Conservation (phyloP, 345 rosid genomes). For the Geranium brycei region DNA sequence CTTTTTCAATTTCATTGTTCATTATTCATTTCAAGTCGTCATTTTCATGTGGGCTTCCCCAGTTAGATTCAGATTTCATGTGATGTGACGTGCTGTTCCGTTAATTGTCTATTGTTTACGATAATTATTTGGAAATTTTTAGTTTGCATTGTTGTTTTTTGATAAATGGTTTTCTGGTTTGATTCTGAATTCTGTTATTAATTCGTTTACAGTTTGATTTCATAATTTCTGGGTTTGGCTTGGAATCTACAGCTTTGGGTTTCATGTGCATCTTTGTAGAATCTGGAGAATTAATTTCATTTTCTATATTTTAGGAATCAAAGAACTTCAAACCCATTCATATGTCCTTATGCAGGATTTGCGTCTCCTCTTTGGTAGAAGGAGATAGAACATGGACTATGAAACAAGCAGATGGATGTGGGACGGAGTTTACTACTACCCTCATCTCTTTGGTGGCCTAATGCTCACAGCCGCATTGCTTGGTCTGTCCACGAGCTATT, state of each 20-base stretch:
- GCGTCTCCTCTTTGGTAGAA: constrained; percentile 22
- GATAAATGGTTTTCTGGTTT: neutral
- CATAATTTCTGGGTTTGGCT: neutral
- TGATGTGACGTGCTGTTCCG: neutral
- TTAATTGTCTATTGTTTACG: no score
- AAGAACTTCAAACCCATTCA: neutral
- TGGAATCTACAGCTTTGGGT: neutral
- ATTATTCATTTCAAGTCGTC: neutral
- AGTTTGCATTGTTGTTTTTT: neutral
- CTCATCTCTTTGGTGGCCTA: constrained; percentile 51
- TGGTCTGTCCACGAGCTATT: constrained; percentile 50
- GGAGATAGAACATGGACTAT: constrained; percentile 23
- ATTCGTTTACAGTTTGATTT: no score
- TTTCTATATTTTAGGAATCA: no score
- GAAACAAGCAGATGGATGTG: constrained; percentile 45
- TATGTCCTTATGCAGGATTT: constrained; percentile 16
- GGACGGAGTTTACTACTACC: constrained; percentile 48
- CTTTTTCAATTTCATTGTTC: neutral
- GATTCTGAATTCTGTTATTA: neutral
- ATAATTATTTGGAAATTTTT: no score
- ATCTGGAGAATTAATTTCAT: neutral
- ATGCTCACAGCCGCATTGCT: constrained; percentile 60
- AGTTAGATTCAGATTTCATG: neutral
- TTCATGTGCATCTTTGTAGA: neutral
- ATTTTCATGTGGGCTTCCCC: no score